Conservation (phyloP, 768 basidiomycete genomes). For the Tephrocybe rancida region DNA sequence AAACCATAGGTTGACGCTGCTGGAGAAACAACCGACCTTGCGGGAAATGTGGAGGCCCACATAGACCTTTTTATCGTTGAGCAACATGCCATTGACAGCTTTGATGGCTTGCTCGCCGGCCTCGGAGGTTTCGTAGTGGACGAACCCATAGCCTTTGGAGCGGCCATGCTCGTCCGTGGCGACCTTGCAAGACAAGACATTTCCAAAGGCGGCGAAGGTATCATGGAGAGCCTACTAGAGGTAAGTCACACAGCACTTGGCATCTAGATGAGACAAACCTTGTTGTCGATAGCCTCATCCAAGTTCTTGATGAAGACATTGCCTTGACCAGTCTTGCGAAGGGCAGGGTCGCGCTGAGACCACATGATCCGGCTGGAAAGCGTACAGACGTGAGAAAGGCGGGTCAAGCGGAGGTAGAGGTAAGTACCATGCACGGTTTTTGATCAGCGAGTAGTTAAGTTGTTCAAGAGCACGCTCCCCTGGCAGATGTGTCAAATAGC, state of each 20-base stretch:
- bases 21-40: conserved; percentile 59
- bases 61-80: conserved; percentile 99
- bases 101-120: conserved; percentile 96
- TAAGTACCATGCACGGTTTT: conserved; percentile 89
- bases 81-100: conserved; percentile 97
- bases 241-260: not conserved
- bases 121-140: conserved; percentile 98
- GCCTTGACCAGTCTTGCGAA: conserved; percentile 99
- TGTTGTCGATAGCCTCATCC: conserved; percentile 97
- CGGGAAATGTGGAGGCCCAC: conserved; percentile 97
- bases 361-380: conserved; percentile 94
- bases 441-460: conserved; percentile 99
- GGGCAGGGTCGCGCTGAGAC: conserved; percentile 99
- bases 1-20: not conserved
- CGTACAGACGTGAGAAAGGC: conserved; percentile 10
- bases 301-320: conserved; percentile 99
- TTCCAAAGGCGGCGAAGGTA: conserved; percentile 98
- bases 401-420: conserved; percentile 15
- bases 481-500: conserved; percentile 29
- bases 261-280: conserved; percentile 47
- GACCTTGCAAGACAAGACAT: conserved; percentile 99
- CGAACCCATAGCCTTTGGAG: conserved; percentile 98
- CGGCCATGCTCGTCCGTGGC: conserved; percentile 94
- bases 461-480: conserved; percentile 98
- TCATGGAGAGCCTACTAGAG: conserved; percentile 88